Base-by-base conservation (phyloP, 371 early-diverging fungal species). In the Entomophthora muscae region DNA sequence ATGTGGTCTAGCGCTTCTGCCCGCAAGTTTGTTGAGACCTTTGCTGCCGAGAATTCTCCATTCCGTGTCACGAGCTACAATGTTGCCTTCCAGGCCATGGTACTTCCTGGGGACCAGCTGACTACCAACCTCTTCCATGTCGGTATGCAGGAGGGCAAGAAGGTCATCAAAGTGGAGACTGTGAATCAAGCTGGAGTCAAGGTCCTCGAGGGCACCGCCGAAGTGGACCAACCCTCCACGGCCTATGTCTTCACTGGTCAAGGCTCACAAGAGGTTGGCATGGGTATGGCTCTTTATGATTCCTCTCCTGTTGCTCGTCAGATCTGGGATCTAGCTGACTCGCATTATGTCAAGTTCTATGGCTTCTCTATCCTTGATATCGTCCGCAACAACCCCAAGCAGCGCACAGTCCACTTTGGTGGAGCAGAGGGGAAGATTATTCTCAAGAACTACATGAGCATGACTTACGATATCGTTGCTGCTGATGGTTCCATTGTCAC, bases 71-170 rank as follows among this genome's bases (percentile, higher is more conserved):
- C n/a, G n/a, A n/a, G n/a, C n/a, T n/a, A n/a, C n/a, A n/a, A n/a
- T n/a, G n/a, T n/a, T n/a, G n/a, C n/a, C n/a, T n/a, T n/a, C n/a
- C n/a, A n/a, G n/a, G n/a, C n/a, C n/a, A n/a, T n/a, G n/a, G n/a
- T n/a, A n/a, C n/a, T n/a, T n/a, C n/a, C n/a, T n/a, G n/a, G n/a
- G n/a, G n/a, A n/a, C n/a, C n/a, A n/a, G n/a, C n/a, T n/a, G n/a
- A n/a, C n/a, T n/a, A n/a, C n/a, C n/a, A n/a, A 91, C 77, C 78
- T 95, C 66, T 84, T 74, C 67, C 96, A 95, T 73, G 86, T 89
- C 66, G 96, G 94, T 72, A 95, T 95, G 96, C 84, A 85, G 76
- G 91, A 94, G 71, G 96, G 96, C 55, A 86, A 88, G 75, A 93
- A 93, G 85, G 83, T 93, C 72, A 90, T 95, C 77, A 85, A 88